Evolutionary conservation across 176 grass and related monocot genomes (phyloP), one percentile per base, ranked within the genome.

Genomic region (Oryza officinalis): DNA sequence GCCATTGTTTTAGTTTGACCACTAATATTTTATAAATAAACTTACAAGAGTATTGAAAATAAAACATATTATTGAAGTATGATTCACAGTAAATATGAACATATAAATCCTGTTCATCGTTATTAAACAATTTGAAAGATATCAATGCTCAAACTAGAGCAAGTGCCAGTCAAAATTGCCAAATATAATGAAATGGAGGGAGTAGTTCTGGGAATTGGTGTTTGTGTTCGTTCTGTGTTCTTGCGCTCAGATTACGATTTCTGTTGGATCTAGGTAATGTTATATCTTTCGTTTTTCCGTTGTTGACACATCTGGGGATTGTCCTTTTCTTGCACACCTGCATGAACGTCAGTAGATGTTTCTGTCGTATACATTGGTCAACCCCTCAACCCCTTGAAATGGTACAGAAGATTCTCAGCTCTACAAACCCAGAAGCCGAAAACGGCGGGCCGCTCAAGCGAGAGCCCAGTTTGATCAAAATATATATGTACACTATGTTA

Each of bases 401-500:
- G 14, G 23, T 84, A 84, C 87, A 80, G 12, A 27, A 15, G 31
- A n/a, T 63, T 10, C 13, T 57, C 27, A 10, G 49, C 47, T 41
- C 25, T 26, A 72, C 31, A 72, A 86, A 81, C 43, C 77, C 22
- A 46, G 20, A 27, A 33, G 27, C 33, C 20, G 23, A 65, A 74
- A 63, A 73, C 32, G 40, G 37, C 22, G 20, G 78, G 44, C 78
- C 65, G 54, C 43, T 82, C 73, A 46, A 71, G 65, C 25, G 33
- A 77, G 31, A 47, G 73, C 78, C 73, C 66, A 60, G 33, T 82
- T 82, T 74, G 60, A 73, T 67, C 52, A 61, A 71, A n/a, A 67
- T 57, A 75, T 80, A 63, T 79, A 87, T 77, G 76, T 79, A 91
- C 83, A 90, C 72, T 77, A 27, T 43, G 38, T 75, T 69, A 78